phyloP scores from a whole-genome alignment of 345 rosid species.

The Hypericum androsaemum region DNA sequence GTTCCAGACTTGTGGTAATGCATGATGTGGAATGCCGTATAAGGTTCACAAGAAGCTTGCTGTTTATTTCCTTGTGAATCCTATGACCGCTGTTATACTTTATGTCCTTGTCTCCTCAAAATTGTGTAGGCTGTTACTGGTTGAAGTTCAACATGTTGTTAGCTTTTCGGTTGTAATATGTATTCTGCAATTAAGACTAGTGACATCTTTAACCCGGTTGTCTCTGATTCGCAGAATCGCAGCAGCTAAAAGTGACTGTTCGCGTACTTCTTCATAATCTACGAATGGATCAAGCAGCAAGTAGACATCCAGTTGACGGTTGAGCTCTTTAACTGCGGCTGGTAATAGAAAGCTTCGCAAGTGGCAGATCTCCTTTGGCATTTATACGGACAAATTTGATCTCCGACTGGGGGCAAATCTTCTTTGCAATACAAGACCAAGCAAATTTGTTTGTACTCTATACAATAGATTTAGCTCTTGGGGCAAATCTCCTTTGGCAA shows the following conservation, averaged over 20 bases:
- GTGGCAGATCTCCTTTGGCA: conserved; percentile 13
- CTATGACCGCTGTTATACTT: no score
- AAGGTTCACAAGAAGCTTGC: no score
- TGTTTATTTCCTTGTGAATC: no score
- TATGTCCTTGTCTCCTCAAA: no score
- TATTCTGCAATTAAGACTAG: no score
- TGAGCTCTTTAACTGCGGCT: conserved; percentile 10
- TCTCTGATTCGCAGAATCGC: conserved; percentile 17
- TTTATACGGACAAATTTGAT: conserved; percentile 10
- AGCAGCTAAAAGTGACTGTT: conserved; percentile 6
- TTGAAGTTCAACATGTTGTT: no score
- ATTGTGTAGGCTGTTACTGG: no score
- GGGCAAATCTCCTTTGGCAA: conserved; percentile 61
- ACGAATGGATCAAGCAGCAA: conserved; percentile 15
- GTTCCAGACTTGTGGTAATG: conserved; percentile 6
- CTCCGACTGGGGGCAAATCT: conserved; percentile 30
- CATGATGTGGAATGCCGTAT: no score
- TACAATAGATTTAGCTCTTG: conserved; percentile 12
- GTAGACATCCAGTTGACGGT: conserved; percentile 18
- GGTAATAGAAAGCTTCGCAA: neutral
- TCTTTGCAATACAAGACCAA: conserved; percentile 30
- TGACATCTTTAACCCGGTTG: no score
- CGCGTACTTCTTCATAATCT: conserved; percentile 8
- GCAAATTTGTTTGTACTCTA: neutral
- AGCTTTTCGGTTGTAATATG: no score